These are phyloP conservation scores for Lactarius evosmus DNA, from an alignment of 768 basidiomycete genomes.

Conservation along the genomic window DNA sequence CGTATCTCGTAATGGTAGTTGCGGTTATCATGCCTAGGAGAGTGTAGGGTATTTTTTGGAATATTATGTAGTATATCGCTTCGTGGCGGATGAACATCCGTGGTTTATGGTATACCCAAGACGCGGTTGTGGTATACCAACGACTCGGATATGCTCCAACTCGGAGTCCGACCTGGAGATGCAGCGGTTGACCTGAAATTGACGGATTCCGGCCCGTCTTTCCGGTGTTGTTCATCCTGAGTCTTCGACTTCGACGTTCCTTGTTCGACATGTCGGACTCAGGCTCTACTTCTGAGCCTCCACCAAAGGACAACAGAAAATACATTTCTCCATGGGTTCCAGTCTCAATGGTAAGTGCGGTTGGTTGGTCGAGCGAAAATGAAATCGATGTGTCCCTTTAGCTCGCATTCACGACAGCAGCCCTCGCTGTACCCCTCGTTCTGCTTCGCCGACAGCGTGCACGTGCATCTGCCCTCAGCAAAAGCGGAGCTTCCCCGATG, in stretches of 20 bases:
- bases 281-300: neutral
- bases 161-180: too few relatives aligned
- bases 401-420: constrained; percentile 36
- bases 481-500: constrained; percentile 24
- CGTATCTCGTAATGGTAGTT: neutral
- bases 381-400: constrained; percentile 8
- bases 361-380: neutral
- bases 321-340: constrained; percentile 20
- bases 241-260: neutral
- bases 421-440: constrained; percentile 34
- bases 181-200: too few relatives aligned
- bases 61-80: neutral
- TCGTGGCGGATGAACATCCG: too few relatives aligned
- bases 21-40: neutral
- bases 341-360: constrained; percentile 22
- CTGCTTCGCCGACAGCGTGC: constrained; percentile 33
- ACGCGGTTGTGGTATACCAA: too few relatives aligned
- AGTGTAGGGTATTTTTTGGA: neutral
- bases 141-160: too few relatives aligned
- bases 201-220: neutral
- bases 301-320: neutral
- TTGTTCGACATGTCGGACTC: neutral
- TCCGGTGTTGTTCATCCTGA: neutral
- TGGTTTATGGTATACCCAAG: too few relatives aligned
- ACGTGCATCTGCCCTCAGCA: neutral